Conservation (phyloP, 768 basidiomycete species). For the Pulveroboletus sp. region DNA sequence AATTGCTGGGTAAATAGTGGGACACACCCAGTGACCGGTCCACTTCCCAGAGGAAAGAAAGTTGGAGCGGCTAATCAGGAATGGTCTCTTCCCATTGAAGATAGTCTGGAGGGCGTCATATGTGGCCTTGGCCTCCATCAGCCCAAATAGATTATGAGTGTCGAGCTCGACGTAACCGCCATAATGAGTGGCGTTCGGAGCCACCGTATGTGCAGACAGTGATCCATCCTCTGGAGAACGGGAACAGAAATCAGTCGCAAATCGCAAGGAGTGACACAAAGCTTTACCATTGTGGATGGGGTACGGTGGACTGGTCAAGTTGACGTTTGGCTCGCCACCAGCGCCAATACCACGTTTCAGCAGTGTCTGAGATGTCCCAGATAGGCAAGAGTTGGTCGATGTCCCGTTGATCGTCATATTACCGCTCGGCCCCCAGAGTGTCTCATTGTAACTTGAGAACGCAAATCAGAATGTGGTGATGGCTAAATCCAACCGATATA, state of each 20-base stretch:
- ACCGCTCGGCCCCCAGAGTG: conserved; percentile 64
- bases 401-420: conserved; percentile 73
- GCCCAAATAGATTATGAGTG: conserved; percentile 67
- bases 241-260: not conserved
- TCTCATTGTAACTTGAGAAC: conserved; percentile 62
- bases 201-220: conserved; percentile 53
- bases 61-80: conserved; percentile 67
- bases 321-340: conserved; percentile 42
- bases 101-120: conserved; percentile 55
- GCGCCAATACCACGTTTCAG: conserved; percentile 49
- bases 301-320: conserved; percentile 62
- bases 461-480: not conserved
- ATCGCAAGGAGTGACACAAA: not conserved
- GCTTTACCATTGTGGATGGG: conserved; percentile 66
- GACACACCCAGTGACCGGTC: conserved; percentile 66
- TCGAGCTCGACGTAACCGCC: conserved; percentile 64
- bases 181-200: conserved; percentile 70
- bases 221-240: conserved; percentile 47
- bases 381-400: conserved; percentile 44
- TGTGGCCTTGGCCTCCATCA: conserved; percentile 69
- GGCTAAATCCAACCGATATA: not conserved
- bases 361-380: conserved; percentile 17
- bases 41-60: conserved; percentile 67
- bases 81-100: conserved; percentile 61
- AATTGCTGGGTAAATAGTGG: not conserved